Conservation (phyloP, 2,329 filamentous ascomycete species). For the Zymoseptoria pseudotritici region DNA sequence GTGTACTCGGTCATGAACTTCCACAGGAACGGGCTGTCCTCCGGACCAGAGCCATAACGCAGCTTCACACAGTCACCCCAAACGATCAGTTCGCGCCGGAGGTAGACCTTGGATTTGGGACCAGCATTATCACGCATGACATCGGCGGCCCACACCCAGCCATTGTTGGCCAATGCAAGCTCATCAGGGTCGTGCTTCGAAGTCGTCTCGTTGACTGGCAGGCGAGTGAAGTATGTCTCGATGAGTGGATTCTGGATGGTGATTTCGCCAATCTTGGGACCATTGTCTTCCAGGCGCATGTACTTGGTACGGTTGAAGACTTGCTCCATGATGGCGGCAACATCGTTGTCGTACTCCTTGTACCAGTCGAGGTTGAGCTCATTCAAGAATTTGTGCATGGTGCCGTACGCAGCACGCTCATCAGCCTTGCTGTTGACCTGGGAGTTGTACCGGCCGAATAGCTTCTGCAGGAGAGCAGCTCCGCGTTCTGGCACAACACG, state of each 20-base stretch:
- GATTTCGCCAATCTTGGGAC: conserved; percentile 77
- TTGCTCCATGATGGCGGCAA: conserved; percentile 77
- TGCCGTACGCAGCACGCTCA: conserved; percentile 47
- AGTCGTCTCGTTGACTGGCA: conserved; percentile 72
- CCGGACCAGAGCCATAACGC: conserved; percentile 69
- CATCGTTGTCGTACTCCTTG: conserved; percentile 80
- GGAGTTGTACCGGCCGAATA: conserved; percentile 62
- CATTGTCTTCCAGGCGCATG: conserved; percentile 82
- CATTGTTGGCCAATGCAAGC: conserved; percentile 84
- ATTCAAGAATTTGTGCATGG: conserved; percentile 58
- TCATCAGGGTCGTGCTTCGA: conserved; percentile 67
- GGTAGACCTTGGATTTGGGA: conserved; percentile 79
- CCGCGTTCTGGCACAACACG: conserved; percentile 60
- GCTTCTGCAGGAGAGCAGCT: conserved; percentile 59
- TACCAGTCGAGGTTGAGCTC: conserved; percentile 84
- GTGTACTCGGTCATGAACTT: conserved; percentile 93
- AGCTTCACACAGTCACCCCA: conserved; percentile 99
- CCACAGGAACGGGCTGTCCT: conserved; percentile 92
- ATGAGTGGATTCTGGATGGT: conserved; percentile 71
- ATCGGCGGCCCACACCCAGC: conserved; percentile 98
- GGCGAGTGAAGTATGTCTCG: conserved; percentile 88
- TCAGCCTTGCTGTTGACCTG: conserved; percentile 43
- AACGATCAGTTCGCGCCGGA: conserved; percentile 91
- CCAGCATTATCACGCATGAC: conserved; percentile 91
- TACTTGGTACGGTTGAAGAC: conserved; percentile 94